phyloP scores from a whole-genome alignment of 2,329 filamentous ascomycete species.

The Plectosphaerella cucumerina region DNA sequence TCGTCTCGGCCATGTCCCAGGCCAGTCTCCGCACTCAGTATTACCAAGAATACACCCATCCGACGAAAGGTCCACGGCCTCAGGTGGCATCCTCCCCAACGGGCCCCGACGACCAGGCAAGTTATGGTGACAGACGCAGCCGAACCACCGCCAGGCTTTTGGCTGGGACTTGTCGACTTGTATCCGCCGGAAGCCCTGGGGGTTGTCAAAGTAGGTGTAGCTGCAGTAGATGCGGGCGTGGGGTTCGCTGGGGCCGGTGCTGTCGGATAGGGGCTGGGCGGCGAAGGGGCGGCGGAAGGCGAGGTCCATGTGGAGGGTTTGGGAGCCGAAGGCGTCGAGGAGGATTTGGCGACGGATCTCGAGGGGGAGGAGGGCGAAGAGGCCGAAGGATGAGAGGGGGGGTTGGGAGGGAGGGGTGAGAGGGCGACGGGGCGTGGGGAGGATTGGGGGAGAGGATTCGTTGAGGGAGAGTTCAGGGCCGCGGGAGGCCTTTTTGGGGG shows the following conservation, averaged over 20 bases:
- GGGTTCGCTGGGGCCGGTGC: background rate
- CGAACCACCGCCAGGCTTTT: slow-evolving; percentile 18
- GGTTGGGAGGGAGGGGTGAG: background rate
- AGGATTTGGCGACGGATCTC: slow-evolving; percentile 21
- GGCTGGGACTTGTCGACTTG: slow-evolving; percentile 2
- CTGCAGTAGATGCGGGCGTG: slow-evolving; percentile 1
- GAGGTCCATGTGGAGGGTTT: slow-evolving; percentile 18
- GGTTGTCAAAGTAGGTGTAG: background rate
- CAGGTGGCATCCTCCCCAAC: slow-evolving; percentile 7
- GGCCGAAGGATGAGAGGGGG: background rate
- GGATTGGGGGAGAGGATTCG: background rate
- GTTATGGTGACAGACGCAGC: slow-evolving; percentile 22
- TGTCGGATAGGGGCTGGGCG: background rate
- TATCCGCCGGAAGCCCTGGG: background rate
- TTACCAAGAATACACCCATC: background rate
- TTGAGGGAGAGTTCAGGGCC: background rate
- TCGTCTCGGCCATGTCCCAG: slow-evolving; percentile 11
- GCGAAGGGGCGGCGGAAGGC: slow-evolving; percentile 13
- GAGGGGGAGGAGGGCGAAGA: slow-evolving; percentile 13
- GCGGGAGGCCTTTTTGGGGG: too few relatives aligned
- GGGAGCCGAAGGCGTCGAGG: slow-evolving; percentile 14
- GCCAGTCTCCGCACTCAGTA: slow-evolving; percentile 8
- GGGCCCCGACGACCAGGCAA: slow-evolving; percentile 3
- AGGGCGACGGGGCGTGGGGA: background rate
- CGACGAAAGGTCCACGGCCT: background rate